These are phyloP conservation scores for Hanseniaspora guilliermondii DNA, from an alignment of 805 yeast species.

Conservation along the genomic window DNA sequence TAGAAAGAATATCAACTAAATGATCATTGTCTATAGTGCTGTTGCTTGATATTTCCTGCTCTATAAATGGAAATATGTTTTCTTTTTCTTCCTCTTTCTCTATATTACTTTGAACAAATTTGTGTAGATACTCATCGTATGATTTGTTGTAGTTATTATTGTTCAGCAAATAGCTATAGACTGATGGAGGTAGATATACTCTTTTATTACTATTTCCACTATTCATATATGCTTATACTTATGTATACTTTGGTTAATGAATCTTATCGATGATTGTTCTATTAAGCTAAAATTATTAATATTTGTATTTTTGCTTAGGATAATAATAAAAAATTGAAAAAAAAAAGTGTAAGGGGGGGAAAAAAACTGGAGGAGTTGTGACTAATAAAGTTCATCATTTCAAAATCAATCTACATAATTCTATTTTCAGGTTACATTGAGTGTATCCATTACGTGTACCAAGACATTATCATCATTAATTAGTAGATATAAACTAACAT, in stretches of 20 bases:
- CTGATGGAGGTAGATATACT: conserved; percentile 4
- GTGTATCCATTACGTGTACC: too few species aligned
- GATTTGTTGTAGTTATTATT: conserved; percentile 3
- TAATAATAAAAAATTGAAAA: too few species aligned
- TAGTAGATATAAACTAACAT: not conserved
- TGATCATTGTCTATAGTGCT: not conserved
- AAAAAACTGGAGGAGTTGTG: too few species aligned
- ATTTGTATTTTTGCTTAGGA: too few species aligned
- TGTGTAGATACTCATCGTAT: conserved; percentile 5
- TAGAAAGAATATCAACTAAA: conserved; percentile 2
- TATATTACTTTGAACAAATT: conserved; percentile 4
- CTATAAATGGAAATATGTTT: conserved; percentile 1
- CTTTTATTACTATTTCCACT: not conserved
- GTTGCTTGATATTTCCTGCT: not conserved
- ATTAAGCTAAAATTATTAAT: too few species aligned
- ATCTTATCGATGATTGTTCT: not conserved
- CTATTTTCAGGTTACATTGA: too few species aligned
- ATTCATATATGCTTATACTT: not conserved
- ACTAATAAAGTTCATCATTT: too few species aligned
- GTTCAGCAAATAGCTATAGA: not conserved
- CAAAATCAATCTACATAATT: too few species aligned
- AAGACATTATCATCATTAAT: not conserved
- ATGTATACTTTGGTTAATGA: not conserved
- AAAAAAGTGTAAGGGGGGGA: too few species aligned
- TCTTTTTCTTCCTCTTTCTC: not conserved